Conservation (phyloP, 75 land plant species). For the Cupressus sempervirens region DNA sequence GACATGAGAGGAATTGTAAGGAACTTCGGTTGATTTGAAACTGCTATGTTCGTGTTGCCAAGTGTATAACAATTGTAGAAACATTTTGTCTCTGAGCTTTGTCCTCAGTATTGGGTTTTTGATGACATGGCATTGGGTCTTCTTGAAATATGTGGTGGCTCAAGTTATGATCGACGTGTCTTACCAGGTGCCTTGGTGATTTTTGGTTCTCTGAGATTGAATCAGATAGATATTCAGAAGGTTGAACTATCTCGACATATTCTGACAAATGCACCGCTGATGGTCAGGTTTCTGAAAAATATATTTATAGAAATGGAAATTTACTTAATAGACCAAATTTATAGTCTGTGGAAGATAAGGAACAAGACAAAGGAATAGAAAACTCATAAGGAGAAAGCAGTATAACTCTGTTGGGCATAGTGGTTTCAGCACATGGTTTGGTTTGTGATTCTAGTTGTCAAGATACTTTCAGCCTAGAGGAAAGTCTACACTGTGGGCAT, state of each 20-base stretch:
- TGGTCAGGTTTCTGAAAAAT: neutral
- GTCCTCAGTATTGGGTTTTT: no score
- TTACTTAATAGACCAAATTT: neutral
- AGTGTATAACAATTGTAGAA: no score
- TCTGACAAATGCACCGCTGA: neutral
- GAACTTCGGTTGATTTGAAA: no score
- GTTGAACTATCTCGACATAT: neutral
- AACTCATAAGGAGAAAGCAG: neutral
- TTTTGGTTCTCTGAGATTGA: no score
- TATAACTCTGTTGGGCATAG: neutral
- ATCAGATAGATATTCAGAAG: neutral
- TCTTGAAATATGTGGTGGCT: no score
- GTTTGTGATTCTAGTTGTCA: neutral
- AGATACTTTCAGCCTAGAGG: neutral
- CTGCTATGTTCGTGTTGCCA: no score
- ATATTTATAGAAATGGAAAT: neutral
- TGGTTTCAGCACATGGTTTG: neutral
- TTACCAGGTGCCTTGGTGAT: no score
- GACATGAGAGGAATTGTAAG: no score
- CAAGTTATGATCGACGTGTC: no score
- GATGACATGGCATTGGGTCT: no score
- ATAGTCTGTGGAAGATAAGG: neutral
- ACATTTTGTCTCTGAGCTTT: no score
- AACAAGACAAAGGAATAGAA: neutral
- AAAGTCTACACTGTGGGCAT: slow-evolving; percentile 45